phyloP scores from a whole-genome alignment of 2,329 filamentous ascomycete species.

The Aureobasidium sp. region DNA sequence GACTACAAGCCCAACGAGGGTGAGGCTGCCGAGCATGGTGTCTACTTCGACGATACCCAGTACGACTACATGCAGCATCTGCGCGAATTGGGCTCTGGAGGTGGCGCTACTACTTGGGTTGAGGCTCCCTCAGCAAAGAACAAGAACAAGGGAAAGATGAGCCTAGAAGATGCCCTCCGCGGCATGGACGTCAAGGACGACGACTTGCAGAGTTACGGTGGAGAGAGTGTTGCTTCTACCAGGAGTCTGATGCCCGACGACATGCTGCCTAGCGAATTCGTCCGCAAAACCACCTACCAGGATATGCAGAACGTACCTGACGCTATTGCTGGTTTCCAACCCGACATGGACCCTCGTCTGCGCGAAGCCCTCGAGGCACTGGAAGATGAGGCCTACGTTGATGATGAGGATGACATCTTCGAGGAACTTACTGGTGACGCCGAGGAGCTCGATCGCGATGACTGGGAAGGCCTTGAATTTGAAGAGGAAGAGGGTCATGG shows the following conservation, averaged over 20 bases:
- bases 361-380: conserved; percentile 87
- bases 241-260: conserved; percentile 57
- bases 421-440: conserved; percentile 60
- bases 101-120: conserved; percentile 69
- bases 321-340: conserved; percentile 84
- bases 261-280: conserved; percentile 70
- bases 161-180: conserved; percentile 73
- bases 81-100: conserved; percentile 62
- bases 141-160: conserved; percentile 66
- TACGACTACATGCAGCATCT: conserved; percentile 99
- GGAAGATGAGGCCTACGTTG: conserved; percentile 92
- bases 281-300: conserved; percentile 72
- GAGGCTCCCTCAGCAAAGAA: conserved; percentile 56
- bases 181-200: conserved; percentile 41
- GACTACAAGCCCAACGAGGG: conserved; percentile 81
- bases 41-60: conserved; percentile 89
- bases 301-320: conserved; percentile 91
- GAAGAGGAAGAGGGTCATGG: conserved; percentile 20
- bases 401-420: conserved; percentile 81
- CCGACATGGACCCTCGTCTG: conserved; percentile 92
- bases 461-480: conserved; percentile 60
- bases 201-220: conserved; percentile 32
- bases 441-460: conserved; percentile 65
- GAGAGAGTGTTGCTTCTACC: conserved; percentile 29
- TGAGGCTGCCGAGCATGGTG: conserved; percentile 85